A percentile compares a stretch with the other conserved stretches of the same genome.
Conservation (phyloP, 2,329 filamentous ascomycete species). For the Setomelanomma holmii region DNA sequence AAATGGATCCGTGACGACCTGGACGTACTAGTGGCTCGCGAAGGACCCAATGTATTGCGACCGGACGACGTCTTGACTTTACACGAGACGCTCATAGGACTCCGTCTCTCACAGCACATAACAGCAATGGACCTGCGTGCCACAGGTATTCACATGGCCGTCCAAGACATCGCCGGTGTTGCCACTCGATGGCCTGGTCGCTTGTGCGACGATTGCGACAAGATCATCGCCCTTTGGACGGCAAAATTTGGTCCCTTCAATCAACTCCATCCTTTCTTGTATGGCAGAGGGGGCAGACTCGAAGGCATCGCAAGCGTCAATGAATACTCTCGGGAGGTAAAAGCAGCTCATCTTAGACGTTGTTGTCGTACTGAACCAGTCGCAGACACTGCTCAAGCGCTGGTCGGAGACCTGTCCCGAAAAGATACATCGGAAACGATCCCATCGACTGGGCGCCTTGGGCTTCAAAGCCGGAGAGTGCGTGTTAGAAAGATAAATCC, state of each 20-base stretch:
- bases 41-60: constrained; percentile 52
- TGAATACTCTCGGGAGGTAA: constrained; percentile 49
- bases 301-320: constrained; percentile 49
- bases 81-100: constrained; percentile 50
- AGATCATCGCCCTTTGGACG: constrained; percentile 50
- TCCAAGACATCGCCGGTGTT: constrained; percentile 52
- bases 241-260: constrained; percentile 47
- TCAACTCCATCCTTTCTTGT: constrained; percentile 50
- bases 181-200: constrained; percentile 57
- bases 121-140: constrained; percentile 47
- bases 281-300: constrained; percentile 53
- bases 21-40: constrained; percentile 54
- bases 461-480: constrained; percentile 57
- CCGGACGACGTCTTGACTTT: constrained; percentile 54
- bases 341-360: constrained; percentile 3
- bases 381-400: constrained; percentile 42
- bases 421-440: constrained; percentile 34
- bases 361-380: neutral
- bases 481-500: constrained; percentile 17
- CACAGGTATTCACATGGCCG: constrained; percentile 56
- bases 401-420: constrained; percentile 43
- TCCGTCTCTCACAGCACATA: constrained; percentile 32
- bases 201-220: constrained; percentile 55
- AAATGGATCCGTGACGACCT: constrained; percentile 58
- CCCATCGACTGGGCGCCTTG: constrained; percentile 50